Conservation (phyloP, 2,329 filamentous ascomycete species). For the Fusarium denticulatum region DNA sequence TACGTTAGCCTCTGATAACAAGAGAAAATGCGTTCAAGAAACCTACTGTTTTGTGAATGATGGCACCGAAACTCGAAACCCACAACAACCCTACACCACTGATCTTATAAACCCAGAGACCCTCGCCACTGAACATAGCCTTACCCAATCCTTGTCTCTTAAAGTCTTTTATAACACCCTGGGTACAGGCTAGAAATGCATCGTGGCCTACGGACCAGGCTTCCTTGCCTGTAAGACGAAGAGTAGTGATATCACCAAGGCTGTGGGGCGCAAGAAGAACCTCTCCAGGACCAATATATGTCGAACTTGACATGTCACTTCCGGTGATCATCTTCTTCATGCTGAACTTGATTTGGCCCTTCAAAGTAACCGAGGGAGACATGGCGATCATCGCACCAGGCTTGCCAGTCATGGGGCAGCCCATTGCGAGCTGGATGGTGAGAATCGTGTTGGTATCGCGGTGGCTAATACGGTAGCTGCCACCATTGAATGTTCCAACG, state of each 20-base stretch:
- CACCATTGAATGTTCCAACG: slow-evolving; percentile 96
- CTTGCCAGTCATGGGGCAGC: slow-evolving; percentile 82
- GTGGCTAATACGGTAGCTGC: slow-evolving; percentile 92
- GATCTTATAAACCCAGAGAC: slow-evolving; percentile 89
- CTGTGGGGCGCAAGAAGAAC: slow-evolving; percentile 82
- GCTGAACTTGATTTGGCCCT: slow-evolving; percentile 84
- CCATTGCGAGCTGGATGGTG: slow-evolving; percentile 88
- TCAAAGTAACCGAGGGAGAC: slow-evolving; percentile 86
- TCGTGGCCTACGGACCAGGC: slow-evolving; percentile 89
- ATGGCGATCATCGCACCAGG: slow-evolving; percentile 95
- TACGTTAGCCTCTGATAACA: slow-evolving; percentile 9
- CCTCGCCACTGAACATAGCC: slow-evolving; percentile 93
- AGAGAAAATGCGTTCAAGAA: neutral
- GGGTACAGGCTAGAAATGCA: slow-evolving; percentile 84
- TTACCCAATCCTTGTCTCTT: slow-evolving; percentile 88
- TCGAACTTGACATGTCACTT: slow-evolving; percentile 80
- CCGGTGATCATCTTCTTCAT: slow-evolving; percentile 91
- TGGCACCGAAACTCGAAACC: slow-evolving; percentile 93
- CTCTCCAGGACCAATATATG: slow-evolving; percentile 90
- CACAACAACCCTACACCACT: slow-evolving; percentile 83
- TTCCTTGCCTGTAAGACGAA: slow-evolving; percentile 76
- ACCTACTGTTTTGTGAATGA: slow-evolving; percentile 91
- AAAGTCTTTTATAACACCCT: slow-evolving; percentile 87
- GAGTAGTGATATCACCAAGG: slow-evolving; percentile 85
- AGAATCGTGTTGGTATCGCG: slow-evolving; percentile 89